These are phyloP conservation scores for Trametes polyzona DNA, from an alignment of 1,284 basidiomycete species.

Conservation along the genomic window DNA sequence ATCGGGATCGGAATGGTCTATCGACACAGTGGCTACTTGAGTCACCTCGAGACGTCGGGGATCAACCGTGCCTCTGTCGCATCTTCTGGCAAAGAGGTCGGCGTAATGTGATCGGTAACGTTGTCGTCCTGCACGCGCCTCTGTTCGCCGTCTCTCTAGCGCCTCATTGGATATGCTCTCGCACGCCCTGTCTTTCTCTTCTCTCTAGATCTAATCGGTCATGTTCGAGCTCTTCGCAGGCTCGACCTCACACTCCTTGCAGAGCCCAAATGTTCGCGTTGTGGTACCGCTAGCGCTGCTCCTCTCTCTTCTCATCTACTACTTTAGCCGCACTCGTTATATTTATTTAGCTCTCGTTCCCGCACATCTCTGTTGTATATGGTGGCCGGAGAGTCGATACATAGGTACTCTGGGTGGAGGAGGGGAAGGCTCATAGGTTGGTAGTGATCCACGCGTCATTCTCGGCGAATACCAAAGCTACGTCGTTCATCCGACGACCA, in stretches of 20 bases:
- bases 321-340: not conserved
- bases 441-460: too few relatives aligned
- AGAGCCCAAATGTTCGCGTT: not conserved
- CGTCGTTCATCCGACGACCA: too few relatives aligned
- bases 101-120: slow-evolving; percentile 10
- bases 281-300: not conserved
- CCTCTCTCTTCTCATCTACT: too few relatives aligned
- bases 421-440: not conserved
- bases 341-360: not conserved
- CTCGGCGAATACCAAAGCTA: too few relatives aligned
- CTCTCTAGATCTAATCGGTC: not conserved
- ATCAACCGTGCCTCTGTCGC: slow-evolving; percentile 25
- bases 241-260: not conserved
- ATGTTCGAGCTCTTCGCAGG: too few relatives aligned
- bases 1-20: slow-evolving; percentile 39
- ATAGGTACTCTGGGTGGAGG: not conserved
- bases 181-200: not conserved
- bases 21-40: slow-evolving; percentile 33
- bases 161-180: not conserved
- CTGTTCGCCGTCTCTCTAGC: not conserved
- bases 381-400: too few relatives aligned
- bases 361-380: too few relatives aligned
- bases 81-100: slow-evolving; percentile 22
- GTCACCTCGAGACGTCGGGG: slow-evolving; percentile 28
- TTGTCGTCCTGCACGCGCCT: not conserved